Base-by-base conservation (phyloP, 2,329 filamentous ascomycete species). In the Westerdykella ornata region DNA sequence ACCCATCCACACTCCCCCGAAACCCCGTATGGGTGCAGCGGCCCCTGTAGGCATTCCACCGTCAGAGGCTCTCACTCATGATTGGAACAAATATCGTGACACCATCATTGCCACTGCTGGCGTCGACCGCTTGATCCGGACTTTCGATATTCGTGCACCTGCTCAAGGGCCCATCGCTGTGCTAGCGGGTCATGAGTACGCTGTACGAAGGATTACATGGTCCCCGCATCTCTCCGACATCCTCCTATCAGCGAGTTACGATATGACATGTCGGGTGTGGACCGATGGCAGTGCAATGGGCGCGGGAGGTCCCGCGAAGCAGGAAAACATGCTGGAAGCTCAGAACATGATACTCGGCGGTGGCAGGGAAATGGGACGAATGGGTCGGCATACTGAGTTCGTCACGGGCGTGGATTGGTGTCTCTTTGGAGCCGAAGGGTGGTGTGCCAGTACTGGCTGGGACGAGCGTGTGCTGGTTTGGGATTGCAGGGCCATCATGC, bases 11-110 rank as follows among this genome's bases (percentile, higher is more conserved):
- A 78, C 79, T 2, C 74, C 79, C 3, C 75, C 77, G 1, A 73
- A 78, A 13, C 67, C 72, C 9, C 68, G 70, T n/a, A 63, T 68
- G 43, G 71, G 68, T 5, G 60, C 65, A 7, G 59, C 65, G 4
- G 62, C 66, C 1, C 53, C 64, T 1, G 63, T 65, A 7, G 63
- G 65, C 1, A 63, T 74, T 7, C 72, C 80, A n/a, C 88, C 88
- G 0, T 76, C 80, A 8, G 92, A 98, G 71, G 80, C 87, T 29
- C 76, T 98, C 22, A 95, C 89, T 0, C 92, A 97, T 68, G 92
- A 98, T 67, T 98, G 92, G 92, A 98, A 98, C 71, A 98, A 98
- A 68, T 98, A 98, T 69, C 79, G 85, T 30, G 81, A 88, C 51
- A 84, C 81, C 0, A 74, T 96, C 18, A 72, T 98, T 41, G 92